Base-by-base conservation (phyloP, 352 stramenopile genomes). In the Globisporangium lucens region DNA sequence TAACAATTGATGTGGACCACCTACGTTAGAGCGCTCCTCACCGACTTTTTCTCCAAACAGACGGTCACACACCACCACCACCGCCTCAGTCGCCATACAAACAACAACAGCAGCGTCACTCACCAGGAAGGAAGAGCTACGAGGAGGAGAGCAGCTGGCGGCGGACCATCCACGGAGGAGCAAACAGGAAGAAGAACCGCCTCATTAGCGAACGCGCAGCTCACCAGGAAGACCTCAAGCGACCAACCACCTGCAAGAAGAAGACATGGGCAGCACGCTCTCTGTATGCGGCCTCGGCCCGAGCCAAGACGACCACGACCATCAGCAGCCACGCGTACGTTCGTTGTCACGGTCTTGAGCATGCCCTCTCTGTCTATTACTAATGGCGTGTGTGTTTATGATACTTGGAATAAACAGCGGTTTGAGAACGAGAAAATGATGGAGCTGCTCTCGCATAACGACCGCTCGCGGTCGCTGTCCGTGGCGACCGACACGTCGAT, bases 401-500 rank as follows among this genome's bases (percentile, higher is more conserved):
- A 52, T 29, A 12, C 52, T 52, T 3, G 63, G 59, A 15, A 60
- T 10, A 24, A 43, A 10, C 47, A 69, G 55, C 33, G 47, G 27
- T 65, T 70, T 17, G 65, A 70, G 57, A 56, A 36, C 24, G 65
- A 70, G 20, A 83, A 61, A 72, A 66, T 66, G 75, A 82, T 72
- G 43, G 69, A 78, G 65, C 57, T 73, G 9, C 38, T 64, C 10
- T n/a, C 56, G 30, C 65, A 60, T 51, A 55, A 61, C 12, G 64
- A 75, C 13, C 79, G 75, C 43, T 62, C 74, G 41, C 75, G 74
- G 35, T 85, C 79, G 7, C 27, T 79, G 22, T 85, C 79, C 1
- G 59, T 73, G 4, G 51, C 78, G 22, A 79, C 75, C 3, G 81
- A 89, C 73, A 79, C 69, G 30, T 85, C 77, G 2, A 71, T 89